Percentiles rank a stretch among this genome's conserved stretches.
phyloP scores from a whole-genome alignment of 305 asterid genomes.

The Rubia peregrina region DNA sequence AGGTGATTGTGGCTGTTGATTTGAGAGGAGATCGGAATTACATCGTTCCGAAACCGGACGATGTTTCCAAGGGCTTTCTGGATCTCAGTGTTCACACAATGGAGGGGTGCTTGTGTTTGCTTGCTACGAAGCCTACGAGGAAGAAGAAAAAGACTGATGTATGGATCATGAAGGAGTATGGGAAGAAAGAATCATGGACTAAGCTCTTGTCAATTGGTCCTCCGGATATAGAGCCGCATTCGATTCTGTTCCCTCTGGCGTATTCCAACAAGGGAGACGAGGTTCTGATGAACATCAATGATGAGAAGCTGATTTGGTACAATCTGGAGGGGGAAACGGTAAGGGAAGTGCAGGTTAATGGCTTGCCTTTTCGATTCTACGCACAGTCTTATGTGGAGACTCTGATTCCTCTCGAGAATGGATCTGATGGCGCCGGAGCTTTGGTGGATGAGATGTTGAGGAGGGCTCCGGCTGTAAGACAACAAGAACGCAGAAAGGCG shows the following conservation, averaged over 20 bases:
- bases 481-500: conserved; percentile 23
- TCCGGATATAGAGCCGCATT: conserved; percentile 27
- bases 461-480: conserved; percentile 17
- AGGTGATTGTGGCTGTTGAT: conserved; percentile 45
- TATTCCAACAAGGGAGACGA: conserved; percentile 34
- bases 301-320: conserved; percentile 51
- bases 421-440: background rate
- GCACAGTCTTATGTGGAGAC: conserved; percentile 42
- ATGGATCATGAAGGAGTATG: conserved; percentile 71
- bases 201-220: conserved; percentile 40
- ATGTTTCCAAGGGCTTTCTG: conserved; percentile 6
- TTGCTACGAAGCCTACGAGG: conserved; percentile 23
- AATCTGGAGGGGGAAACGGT: conserved; percentile 27
- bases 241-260: conserved; percentile 37
- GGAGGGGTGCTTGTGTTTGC: conserved; percentile 43
- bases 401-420: conserved; percentile 33
- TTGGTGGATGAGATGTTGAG: conserved; percentile 9
- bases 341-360: conserved; percentile 30
- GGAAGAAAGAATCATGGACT: conserved; percentile 60
- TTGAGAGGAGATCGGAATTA: conserved; percentile 39
- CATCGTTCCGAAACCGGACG: conserved; percentile 36
- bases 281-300: conserved; percentile 46
- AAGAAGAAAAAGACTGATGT: conserved; percentile 29
- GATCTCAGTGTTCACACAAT: conserved; percentile 42
- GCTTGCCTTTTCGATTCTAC: conserved; percentile 51